These are phyloP conservation scores for Saposhnikovia divaricata DNA, from an alignment of 129 eudicot species.

Conservation along the genomic window DNA sequence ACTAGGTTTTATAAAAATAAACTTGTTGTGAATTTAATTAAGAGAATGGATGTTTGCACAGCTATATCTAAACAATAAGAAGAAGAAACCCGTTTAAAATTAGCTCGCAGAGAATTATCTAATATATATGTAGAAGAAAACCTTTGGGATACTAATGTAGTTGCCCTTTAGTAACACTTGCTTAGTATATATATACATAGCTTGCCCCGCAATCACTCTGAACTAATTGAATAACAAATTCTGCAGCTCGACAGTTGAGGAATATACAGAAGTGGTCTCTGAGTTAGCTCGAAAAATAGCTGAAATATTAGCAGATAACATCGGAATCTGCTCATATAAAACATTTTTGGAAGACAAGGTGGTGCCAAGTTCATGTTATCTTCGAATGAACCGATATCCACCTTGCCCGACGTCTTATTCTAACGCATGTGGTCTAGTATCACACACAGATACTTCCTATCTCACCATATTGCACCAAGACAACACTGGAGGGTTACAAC, in stretches of 20 bases:
- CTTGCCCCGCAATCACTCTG: too few species aligned
- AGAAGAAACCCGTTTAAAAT: too few species aligned
- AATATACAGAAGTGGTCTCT: constrained; percentile 4
- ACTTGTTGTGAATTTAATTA: too few species aligned
- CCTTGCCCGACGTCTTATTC: constrained; percentile 10
- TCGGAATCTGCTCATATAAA: not conserved
- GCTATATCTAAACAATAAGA: too few species aligned
- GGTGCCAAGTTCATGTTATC: constrained; percentile 13
- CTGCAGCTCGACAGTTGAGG: constrained; percentile 15
- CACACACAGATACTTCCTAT: constrained; percentile 83
- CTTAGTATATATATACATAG: too few species aligned
- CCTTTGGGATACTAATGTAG: not conserved
- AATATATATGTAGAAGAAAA: too few species aligned
- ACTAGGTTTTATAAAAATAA: too few species aligned
- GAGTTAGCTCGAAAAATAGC: constrained; percentile 8
- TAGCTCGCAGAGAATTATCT: too few species aligned
- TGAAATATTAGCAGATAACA: constrained; percentile 10
- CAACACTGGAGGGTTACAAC: constrained; percentile 61
- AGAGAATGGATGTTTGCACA: too few species aligned
- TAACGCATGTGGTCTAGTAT: constrained; percentile 23
- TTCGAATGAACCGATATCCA: constrained; percentile 25
- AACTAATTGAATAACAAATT: not conserved
- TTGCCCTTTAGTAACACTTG: too few species aligned
- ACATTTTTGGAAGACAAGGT: not conserved
- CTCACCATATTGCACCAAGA: constrained; percentile 79